Evolutionary conservation across 306 rosid genomes (phyloP).

Genomic region (Phaseolus lunatus): DNA sequence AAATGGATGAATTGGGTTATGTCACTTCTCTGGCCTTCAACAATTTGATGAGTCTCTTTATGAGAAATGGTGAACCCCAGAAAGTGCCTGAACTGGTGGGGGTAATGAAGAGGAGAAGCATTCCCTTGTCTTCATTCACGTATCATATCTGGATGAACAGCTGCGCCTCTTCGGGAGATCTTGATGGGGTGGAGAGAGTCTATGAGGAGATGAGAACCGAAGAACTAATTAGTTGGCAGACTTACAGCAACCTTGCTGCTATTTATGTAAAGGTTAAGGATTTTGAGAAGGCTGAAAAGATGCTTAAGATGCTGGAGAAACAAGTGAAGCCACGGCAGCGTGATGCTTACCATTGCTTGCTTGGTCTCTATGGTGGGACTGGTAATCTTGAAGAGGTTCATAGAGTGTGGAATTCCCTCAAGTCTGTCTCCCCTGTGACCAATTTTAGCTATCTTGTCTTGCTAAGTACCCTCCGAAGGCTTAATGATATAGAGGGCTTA

Average conservation of each 20-base stretch:
- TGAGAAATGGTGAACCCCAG: slow-evolving; percentile 67
- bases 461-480: slow-evolving; percentile 74
- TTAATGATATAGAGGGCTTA: slow-evolving; percentile 68
- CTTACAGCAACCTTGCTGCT: slow-evolving; percentile 75
- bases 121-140: slow-evolving; percentile 46
- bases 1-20: slow-evolving; percentile 61
- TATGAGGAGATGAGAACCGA: slow-evolving; percentile 66
- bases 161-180: slow-evolving; percentile 54
- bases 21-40: slow-evolving; percentile 56
- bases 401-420: slow-evolving; percentile 72
- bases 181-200: slow-evolving; percentile 62
- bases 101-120: slow-evolving; percentile 68
- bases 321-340: slow-evolving; percentile 55
- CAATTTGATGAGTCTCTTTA: slow-evolving; percentile 70
- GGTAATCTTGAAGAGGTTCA: slow-evolving; percentile 64
- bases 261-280: slow-evolving; percentile 70
- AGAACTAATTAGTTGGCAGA: slow-evolving; percentile 60
- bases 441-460: slow-evolving; percentile 71
- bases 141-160: slow-evolving; percentile 84
- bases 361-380: slow-evolving; percentile 74
- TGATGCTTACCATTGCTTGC: slow-evolving; percentile 64
- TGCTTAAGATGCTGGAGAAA: slow-evolving; percentile 63
- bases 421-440: slow-evolving; percentile 51
- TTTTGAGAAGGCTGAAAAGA: slow-evolving; percentile 66
- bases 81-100: slow-evolving; percentile 60